Conservation (phyloP, 1,284 basidiomycete genomes). For the Termitomyces sp. region DNA sequence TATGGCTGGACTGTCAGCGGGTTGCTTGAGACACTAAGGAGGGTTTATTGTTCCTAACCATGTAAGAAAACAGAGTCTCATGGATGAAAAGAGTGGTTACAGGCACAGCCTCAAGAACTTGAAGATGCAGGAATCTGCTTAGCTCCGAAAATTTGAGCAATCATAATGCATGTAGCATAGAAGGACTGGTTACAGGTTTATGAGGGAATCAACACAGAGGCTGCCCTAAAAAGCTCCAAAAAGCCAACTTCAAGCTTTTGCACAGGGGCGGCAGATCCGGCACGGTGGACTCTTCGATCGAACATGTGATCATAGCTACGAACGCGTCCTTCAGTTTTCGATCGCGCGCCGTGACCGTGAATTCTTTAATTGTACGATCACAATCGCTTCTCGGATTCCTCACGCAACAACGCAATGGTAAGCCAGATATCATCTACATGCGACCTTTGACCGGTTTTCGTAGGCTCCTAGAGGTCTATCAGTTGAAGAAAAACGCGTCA, state of each 20-base stretch:
- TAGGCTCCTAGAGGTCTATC: constrained; percentile 77
- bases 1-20: constrained; percentile 23
- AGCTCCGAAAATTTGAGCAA: background rate
- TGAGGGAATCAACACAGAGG: background rate
- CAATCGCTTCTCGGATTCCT: background rate
- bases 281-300: background rate
- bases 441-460: background rate
- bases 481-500: constrained; percentile 75
- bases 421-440: background rate
- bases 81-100: constrained; percentile 27
- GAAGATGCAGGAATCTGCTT: no score
- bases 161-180: background rate
- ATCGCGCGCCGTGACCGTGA: no score
- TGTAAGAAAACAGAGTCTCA: constrained; percentile 26
- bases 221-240: background rate
- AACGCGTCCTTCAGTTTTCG: background rate
- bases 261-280: background rate
- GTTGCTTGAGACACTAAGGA: background rate
- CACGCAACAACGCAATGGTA: background rate
- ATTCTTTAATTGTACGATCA: no score
- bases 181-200: background rate
- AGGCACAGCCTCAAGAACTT: background rate
- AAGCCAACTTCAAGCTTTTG: no score
- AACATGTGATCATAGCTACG: background rate
- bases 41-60: no score